A percentile compares a stretch with the other conserved stretches of the same genome.
These are phyloP conservation scores for Xerocomus spinulosus DNA, from an alignment of 768 basidiomycete genomes.

Conservation along the genomic window DNA sequence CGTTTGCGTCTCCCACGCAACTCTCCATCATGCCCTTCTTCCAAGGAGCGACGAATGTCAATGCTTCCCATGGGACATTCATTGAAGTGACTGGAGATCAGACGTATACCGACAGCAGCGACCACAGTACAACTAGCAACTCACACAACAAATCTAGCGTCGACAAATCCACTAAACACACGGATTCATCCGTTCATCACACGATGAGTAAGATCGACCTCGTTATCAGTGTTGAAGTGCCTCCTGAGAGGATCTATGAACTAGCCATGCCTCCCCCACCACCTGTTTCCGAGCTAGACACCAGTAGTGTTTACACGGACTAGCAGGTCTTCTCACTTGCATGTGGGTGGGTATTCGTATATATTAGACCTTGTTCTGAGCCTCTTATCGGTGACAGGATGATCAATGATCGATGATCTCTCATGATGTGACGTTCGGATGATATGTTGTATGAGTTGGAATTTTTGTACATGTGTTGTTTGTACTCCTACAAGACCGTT, in stretches of 20 bases:
- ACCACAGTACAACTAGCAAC: constrained; percentile 9
- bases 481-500: not conserved
- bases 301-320: constrained; percentile 2
- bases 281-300: constrained; percentile 1
- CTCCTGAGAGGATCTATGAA: not conserved
- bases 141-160: constrained; percentile 18
- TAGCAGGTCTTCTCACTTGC: not conserved
- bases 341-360: not conserved
- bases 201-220: constrained; percentile 14
- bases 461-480: not conserved
- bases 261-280: constrained; percentile 1
- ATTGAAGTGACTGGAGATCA: constrained; percentile 22
- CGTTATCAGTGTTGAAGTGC: not conserved
- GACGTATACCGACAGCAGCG: constrained; percentile 15
- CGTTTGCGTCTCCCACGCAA: constrained; percentile 1
- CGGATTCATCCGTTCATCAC: constrained; percentile 24
- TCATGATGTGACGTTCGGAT: too few relatives aligned
- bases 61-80: constrained; percentile 15
- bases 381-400: not conserved
- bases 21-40: constrained; percentile 22
- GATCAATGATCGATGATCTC: too few relatives aligned
- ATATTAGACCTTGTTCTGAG: not conserved
- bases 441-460: not conserved
- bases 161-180: constrained; percentile 10
- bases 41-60: constrained; percentile 15